Evolutionary conservation across 305 asterid genomes (phyloP).

Genomic region (Rubia peregrina): DNA sequence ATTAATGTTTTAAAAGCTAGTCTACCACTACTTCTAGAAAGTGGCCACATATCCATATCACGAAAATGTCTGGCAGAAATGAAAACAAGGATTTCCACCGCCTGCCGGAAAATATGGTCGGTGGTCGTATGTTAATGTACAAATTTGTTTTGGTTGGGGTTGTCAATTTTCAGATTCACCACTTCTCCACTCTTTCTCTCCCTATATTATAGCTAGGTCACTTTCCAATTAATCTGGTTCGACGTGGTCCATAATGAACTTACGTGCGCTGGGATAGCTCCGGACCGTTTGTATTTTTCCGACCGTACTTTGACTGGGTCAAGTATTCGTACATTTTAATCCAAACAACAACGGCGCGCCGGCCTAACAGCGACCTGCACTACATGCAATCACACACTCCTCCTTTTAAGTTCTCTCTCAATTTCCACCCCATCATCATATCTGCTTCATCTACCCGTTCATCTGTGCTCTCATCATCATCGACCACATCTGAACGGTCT

Average conservation of each 20-base stretch:
- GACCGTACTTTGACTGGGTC: conserved; percentile 4
- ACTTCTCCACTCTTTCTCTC: background rate
- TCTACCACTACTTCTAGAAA: too few species aligned
- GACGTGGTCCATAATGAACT: background rate
- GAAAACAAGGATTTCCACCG: background rate
- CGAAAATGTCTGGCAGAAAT: too few species aligned
- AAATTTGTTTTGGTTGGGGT: background rate
- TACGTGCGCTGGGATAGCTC: conserved; percentile 2
- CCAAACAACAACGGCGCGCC: background rate
- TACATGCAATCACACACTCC: background rate
- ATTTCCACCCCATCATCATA: background rate
- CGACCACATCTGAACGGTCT: too few species aligned
- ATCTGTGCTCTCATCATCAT: accelerated
- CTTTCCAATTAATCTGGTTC: too few species aligned
- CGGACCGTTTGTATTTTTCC: conserved; percentile 7
- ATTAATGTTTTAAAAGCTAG: too few species aligned
- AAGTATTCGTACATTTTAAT: background rate
- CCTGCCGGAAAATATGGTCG: background rate
- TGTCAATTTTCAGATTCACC: background rate
- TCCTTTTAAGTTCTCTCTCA: background rate
- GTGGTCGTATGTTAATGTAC: background rate
- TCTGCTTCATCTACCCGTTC: too few species aligned
- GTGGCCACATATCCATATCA: too few species aligned
- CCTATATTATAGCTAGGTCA: too few species aligned
- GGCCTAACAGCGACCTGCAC: background rate